phyloP scores from a whole-genome alignment of 129 eudicot genomes.

The Flaveria sonorensis region DNA sequence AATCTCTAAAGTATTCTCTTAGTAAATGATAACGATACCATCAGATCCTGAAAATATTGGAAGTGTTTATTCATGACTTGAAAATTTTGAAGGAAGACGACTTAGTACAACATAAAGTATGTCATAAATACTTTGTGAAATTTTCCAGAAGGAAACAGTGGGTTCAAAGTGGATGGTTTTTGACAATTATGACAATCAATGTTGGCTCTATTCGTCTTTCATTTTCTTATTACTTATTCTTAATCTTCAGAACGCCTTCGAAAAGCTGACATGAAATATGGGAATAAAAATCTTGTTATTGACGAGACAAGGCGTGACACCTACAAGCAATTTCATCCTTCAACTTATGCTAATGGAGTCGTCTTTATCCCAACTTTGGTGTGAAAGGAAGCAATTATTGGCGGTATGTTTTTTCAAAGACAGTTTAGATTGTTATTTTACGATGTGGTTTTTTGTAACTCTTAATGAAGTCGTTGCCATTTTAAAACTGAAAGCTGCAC shows the following conservation, averaged over 20 bases:
- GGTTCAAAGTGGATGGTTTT: neutral
- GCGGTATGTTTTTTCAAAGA: slow-evolving; percentile 48
- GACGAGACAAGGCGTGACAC: slow-evolving; percentile 88
- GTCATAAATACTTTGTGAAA: neutral
- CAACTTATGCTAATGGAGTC: slow-evolving; percentile 42
- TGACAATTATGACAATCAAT: neutral
- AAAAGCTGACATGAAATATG: slow-evolving; percentile 81
- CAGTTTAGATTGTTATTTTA: neutral
- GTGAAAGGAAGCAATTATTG: slow-evolving; percentile 66
- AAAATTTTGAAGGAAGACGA: neutral
- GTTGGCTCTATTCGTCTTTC: neutral
- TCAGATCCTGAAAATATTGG: neutral
- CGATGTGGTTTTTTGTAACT: neutral
- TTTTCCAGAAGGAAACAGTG: slow-evolving; percentile 4
- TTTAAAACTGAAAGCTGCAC: neutral
- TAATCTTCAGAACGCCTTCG: slow-evolving; percentile 53
- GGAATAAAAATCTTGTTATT: slow-evolving; percentile 62
- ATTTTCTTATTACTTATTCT: slow-evolving; percentile 9
- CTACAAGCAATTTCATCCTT: slow-evolving; percentile 61
- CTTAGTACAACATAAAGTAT: neutral
- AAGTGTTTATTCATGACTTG: neutral
- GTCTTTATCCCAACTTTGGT: slow-evolving; percentile 52
- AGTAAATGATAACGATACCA: neutral
- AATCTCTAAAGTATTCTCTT: neutral
- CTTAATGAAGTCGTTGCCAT: neutral